Conservation (phyloP, 768 basidiomycete genomes). For the Boletus sp. region DNA sequence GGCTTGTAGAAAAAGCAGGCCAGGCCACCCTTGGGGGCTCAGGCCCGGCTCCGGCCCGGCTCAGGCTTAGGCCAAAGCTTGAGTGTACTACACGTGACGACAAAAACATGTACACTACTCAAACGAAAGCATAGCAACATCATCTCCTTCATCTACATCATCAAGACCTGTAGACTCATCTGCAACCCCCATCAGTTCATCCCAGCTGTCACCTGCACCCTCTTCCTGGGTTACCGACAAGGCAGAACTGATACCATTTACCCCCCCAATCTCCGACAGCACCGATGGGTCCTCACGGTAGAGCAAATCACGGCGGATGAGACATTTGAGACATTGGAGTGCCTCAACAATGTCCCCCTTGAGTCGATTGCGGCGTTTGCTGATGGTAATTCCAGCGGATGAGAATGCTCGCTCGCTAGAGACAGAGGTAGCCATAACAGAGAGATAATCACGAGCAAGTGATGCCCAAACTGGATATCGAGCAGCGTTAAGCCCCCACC, state of each 20-base stretch:
- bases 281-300: not conserved
- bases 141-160: not conserved
- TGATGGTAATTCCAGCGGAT: not conserved
- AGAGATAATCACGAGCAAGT: not conserved
- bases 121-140: not conserved
- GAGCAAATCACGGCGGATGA: not conserved
- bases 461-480: not conserved
- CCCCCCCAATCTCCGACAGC: not conserved
- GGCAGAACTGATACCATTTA: not conserved
- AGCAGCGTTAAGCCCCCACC: not conserved
- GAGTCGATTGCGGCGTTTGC: not conserved
- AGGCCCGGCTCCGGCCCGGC: not conserved
- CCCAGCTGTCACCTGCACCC: not conserved
- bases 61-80: not conserved
- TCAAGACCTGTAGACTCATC: not conserved
- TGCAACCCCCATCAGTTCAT: not conserved
- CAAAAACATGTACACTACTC: not conserved
- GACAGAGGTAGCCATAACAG: not conserved
- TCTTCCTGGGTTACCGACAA: not conserved
- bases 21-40: too few species aligned
- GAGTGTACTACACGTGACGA: not conserved
- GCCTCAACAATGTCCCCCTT: not conserved
- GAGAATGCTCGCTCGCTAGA: not conserved
- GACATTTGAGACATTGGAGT: not conserved
- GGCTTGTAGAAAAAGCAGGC: too few species aligned